Evolutionary conservation across 1,139 yeast genomes (phyloP).

Genomic region (Yamadazyma epiphylla): DNA sequence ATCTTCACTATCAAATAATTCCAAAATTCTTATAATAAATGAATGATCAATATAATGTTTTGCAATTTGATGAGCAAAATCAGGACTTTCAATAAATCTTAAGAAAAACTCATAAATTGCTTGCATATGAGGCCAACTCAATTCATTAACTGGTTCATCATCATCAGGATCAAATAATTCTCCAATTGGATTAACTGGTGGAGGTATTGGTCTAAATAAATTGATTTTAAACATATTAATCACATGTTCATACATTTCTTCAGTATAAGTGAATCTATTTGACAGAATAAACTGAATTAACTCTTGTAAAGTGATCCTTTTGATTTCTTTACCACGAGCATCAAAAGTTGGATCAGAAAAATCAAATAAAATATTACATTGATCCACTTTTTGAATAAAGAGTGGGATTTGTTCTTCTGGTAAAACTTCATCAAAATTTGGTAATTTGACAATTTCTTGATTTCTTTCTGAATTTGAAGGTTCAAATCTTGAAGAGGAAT

Average conservation of each 20-base stretch:
- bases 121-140: slow-evolving; percentile 99
- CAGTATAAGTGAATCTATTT: slow-evolving; percentile 80
- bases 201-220: slow-evolving; percentile 93
- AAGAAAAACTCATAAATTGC: slow-evolving; percentile 91
- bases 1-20: slow-evolving; percentile 93
- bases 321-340: slow-evolving; percentile 88
- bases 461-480: slow-evolving; percentile 62
- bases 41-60: slow-evolving; percentile 91
- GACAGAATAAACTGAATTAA: slow-evolving; percentile 82
- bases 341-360: slow-evolving; percentile 91
- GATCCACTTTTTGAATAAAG: slow-evolving; percentile 85
- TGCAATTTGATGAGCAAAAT: slow-evolving; percentile 89
- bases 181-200: slow-evolving; percentile 96
- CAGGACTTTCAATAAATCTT: slow-evolving; percentile 90
- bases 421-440: slow-evolving; percentile 85
- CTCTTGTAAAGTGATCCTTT: slow-evolving; percentile 81
- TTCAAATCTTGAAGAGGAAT: slow-evolving; percentile 90
- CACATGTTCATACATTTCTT: slow-evolving; percentile 85
- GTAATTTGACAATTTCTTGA: slow-evolving; percentile 72
- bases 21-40: slow-evolving; percentile 76
- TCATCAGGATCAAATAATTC: slow-evolving; percentile 97
- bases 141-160: slow-evolving; percentile 94
- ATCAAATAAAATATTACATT: slow-evolving; percentile 92
- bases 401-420: slow-evolving; percentile 81
- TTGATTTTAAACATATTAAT: slow-evolving; percentile 87